Conservation (phyloP, 2,329 filamentous ascomycete species). For the Ceratocystis ficicola region DNA sequence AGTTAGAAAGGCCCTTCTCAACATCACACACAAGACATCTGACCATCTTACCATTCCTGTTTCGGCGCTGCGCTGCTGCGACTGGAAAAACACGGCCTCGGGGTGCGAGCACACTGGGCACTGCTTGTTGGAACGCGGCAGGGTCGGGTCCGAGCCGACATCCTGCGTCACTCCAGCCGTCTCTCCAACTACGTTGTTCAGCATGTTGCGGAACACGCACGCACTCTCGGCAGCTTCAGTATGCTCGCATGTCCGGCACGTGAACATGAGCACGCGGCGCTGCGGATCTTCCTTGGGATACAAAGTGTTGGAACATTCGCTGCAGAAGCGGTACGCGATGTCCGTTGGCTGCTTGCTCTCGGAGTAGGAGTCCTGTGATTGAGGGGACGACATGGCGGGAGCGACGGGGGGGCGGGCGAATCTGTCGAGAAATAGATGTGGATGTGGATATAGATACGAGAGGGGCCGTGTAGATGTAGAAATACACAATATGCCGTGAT, state of each 20-base stretch:
- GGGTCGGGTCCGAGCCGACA: conserved; percentile 93
- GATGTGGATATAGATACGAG: neutral
- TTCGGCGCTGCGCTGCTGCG: conserved; percentile 89
- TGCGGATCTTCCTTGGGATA: conserved; percentile 91
- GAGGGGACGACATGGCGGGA: conserved; percentile 39
- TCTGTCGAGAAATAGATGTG: neutral
- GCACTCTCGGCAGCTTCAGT: conserved; percentile 74
- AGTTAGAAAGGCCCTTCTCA: neutral
- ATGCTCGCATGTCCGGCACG: conserved; percentile 89
- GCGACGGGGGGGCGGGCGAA: neutral
- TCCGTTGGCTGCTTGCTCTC: conserved; percentile 52
- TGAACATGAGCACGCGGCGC: conserved; percentile 78
- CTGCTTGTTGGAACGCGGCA: conserved; percentile 74
- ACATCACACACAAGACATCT: neutral
- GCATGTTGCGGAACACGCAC: conserved; percentile 90
- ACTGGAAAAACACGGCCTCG: conserved; percentile 97
- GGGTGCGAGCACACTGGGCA: conserved; percentile 77
- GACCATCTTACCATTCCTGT: conserved; percentile 78
- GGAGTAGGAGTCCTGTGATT: conserved; percentile 29
- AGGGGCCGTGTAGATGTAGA: too few species aligned
- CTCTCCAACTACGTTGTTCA: conserved; percentile 83
- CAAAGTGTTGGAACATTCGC: conserved; percentile 96
- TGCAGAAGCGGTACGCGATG: conserved; percentile 95
- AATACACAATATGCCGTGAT: too few species aligned
- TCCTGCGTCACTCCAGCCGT: conserved; percentile 96